Conservation (phyloP, 2,329 filamentous ascomycete genomes). For the Penicillium crustosum region DNA sequence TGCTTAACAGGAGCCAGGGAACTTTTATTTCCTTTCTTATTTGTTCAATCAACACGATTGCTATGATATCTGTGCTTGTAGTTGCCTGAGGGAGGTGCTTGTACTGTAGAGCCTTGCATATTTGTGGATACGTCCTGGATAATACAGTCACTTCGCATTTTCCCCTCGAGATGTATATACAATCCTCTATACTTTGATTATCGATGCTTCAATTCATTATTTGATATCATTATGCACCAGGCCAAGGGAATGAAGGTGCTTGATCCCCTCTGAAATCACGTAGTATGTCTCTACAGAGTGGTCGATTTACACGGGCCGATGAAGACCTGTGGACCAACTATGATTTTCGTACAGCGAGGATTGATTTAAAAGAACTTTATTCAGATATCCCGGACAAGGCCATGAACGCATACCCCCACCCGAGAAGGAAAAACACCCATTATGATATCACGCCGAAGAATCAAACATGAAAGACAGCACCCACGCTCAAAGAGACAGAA, state of each 20-base stretch:
- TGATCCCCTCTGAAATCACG: not conserved
- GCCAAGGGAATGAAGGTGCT: not conserved
- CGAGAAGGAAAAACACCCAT: not conserved
- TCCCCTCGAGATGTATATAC: not conserved
- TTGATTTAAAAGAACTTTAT: not conserved
- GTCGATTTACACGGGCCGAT: too few relatives aligned
- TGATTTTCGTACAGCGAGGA: not conserved
- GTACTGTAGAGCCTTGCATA: not conserved
- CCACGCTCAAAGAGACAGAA: constrained; percentile 7
- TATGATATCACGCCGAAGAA: constrained; percentile 1
- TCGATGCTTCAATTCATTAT: not conserved
- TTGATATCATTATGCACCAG: not conserved
- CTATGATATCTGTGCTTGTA: constrained; percentile 37
- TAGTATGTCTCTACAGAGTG: too few relatives aligned
- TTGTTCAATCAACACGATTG: constrained; percentile 30
- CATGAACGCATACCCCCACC: not conserved
- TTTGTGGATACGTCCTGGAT: not conserved
- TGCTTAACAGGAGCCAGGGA: not conserved
- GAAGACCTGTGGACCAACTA: not conserved
- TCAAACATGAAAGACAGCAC: not conserved
- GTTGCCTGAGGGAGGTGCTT: not conserved
- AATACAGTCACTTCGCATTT: not conserved
- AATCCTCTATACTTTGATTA: not conserved
- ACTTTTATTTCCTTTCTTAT: constrained; percentile 15
- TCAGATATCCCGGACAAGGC: not conserved